Conservation (phyloP, 2,329 filamentous ascomycete genomes). For the Trichoderma afroharzianum region DNA sequence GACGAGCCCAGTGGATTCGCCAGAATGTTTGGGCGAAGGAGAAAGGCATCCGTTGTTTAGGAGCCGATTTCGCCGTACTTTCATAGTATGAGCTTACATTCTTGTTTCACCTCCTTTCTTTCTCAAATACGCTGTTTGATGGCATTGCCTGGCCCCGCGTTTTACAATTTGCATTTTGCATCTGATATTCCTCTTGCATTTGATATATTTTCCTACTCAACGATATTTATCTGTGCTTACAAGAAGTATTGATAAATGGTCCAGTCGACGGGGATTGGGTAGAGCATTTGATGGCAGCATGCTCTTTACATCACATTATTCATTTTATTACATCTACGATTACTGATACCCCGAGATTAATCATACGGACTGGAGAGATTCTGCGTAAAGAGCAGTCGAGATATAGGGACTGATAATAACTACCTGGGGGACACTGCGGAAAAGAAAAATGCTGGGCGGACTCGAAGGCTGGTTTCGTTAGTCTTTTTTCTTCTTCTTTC, state of each 20-base stretch:
- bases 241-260: neutral
- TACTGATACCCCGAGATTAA: slow-evolving; percentile 10
- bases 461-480: neutral
- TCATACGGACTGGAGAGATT: neutral
- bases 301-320: slow-evolving; percentile 1
- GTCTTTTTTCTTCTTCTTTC: neutral
- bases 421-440: neutral
- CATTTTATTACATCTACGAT: neutral
- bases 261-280: neutral
- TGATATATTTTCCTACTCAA: neutral
- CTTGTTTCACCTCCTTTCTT: neutral
- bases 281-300: neutral
- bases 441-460: neutral
- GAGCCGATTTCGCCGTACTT: no score
- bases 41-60: slow-evolving; percentile 41
- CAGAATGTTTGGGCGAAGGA: slow-evolving; percentile 48
- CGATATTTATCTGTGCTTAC: neutral
- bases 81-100: neutral
- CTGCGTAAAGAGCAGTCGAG: neutral
- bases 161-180: neutral
- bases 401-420: neutral
- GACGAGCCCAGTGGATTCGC: slow-evolving; percentile 42
- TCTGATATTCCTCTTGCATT: neutral
- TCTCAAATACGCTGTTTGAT: neutral
- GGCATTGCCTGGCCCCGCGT: neutral